Conservation (phyloP, 768 basidiomycete species). For the Pholiota microspora region DNA sequence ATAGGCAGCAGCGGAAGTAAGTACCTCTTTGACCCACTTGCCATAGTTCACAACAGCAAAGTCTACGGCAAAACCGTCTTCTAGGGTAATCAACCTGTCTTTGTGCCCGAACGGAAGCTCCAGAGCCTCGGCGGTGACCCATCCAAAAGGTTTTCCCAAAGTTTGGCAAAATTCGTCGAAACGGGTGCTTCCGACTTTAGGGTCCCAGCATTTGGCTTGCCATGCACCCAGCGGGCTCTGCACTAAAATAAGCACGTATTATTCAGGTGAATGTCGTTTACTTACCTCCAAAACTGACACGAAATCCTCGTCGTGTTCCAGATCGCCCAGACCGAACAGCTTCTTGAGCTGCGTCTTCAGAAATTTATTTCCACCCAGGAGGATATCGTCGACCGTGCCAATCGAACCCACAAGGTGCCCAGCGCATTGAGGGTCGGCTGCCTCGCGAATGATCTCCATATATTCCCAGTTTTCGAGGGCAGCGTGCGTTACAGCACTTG, state of each 20-base stretch:
- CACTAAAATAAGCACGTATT: too few relatives aligned
- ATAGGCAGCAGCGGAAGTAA: too few relatives aligned
- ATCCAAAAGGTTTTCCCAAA: constrained; percentile 45
- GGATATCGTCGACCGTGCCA: constrained; percentile 57
- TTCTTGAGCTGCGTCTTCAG: constrained; percentile 58
- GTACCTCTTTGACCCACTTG: constrained; percentile 68
- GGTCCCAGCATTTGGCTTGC: constrained; percentile 91
- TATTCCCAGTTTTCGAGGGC: constrained; percentile 83
- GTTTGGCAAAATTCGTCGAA: constrained; percentile 72
- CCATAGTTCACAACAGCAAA: constrained; percentile 72
- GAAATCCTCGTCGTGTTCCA: constrained; percentile 79
- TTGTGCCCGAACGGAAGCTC: constrained; percentile 48
- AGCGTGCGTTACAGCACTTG: constrained; percentile 88
- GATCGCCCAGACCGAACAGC: constrained; percentile 69
- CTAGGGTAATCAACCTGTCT: constrained; percentile 45
- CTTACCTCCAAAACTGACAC: constrained; percentile 63
- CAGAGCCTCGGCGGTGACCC: constrained; percentile 22
- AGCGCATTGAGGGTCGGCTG: constrained; percentile 64
- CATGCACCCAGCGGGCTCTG: constrained; percentile 66
- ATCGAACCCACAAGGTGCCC: constrained; percentile 56
- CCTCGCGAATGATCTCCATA: constrained; percentile 75
- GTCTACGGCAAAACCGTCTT: constrained; percentile 49
- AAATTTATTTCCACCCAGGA: constrained; percentile 38
- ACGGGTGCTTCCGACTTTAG: constrained; percentile 52
- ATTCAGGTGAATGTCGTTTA: too few relatives aligned